Evolutionary conservation across 2,329 filamentous ascomycete genomes (phyloP), one percentile per base, ranked within the genome.

Genomic region (Curvularia sp.): DNA sequence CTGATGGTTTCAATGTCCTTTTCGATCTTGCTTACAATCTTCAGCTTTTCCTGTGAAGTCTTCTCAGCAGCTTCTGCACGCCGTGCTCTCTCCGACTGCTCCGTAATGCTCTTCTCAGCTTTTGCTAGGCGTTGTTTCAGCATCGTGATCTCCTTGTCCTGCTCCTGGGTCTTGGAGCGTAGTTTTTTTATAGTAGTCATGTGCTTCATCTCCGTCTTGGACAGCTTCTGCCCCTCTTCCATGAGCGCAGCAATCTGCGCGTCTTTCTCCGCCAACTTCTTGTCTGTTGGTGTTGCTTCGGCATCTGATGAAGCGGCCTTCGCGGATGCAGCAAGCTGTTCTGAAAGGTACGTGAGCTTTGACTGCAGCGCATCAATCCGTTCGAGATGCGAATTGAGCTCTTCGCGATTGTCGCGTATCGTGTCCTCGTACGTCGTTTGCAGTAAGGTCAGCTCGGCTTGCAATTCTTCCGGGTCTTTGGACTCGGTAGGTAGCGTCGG

Each of bases 361-460:
- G 92, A 88, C 75, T 98, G 92, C 1, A 99, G 80, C 4, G 93
- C 90, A 80, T 99, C 95, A 55, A 97, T 95, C 35, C 90, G 88
- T 77, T 99, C 95, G 6, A 94, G 85, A 62, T 97, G 92, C 49
- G 85, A 85, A 69, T 95, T 88, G 41, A 93, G 84, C 74, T 98
- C 95, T 67, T 95, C 91, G 57, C 94, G 89, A 64, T 91, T 86
- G 61, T 88, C 85, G 33, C 79, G 78, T 58, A 87, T 80, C 0
- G 81, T 81, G 30, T 80, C 77, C 48, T 82, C 79, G 47, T 86
- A 79, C 52, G 83, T 78, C 70, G 82, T 71, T 69, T 80, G 81
- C 61, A 86, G 74, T 43, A 81, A 77, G 5, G 79, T 71, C 41
- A 86, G 77, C 20, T 81, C 78, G 3, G 76, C 69, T 51, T 83